These are phyloP conservation scores for Thyridium curvatum DNA, from an alignment of 2,329 filamentous ascomycete genomes.

Conservation along the genomic window DNA sequence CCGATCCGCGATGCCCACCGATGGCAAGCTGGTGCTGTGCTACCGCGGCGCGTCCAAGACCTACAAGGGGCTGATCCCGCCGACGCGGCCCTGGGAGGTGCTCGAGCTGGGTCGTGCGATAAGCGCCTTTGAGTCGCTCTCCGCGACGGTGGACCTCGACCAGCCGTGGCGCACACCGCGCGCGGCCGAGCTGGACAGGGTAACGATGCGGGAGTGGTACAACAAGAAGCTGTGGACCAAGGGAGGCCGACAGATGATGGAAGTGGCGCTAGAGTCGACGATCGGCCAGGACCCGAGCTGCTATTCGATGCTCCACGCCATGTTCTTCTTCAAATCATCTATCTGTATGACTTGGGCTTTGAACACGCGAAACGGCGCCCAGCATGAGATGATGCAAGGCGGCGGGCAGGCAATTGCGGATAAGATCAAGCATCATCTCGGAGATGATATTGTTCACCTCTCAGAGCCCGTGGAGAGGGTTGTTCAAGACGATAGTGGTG, in stretches of 20 bases:
- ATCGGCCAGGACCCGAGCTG: slow-evolving; percentile 5
- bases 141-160: slow-evolving; percentile 6
- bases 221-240: slow-evolving; percentile 3
- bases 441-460: no score
- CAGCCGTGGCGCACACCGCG: slow-evolving; percentile 6
- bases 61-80: slow-evolving; percentile 9
- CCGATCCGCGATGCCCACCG: background rate
- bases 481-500: no score
- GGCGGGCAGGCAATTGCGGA: slow-evolving; percentile 8
- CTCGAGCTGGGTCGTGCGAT: slow-evolving; percentile 5
- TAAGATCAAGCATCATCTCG: slow-evolving; percentile 4
- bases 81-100: slow-evolving; percentile 7
- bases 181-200: slow-evolving; percentile 6
- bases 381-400: slow-evolving; percentile 6
- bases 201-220: slow-evolving; percentile 5
- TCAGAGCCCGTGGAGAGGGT: no score
- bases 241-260: slow-evolving; percentile 3
- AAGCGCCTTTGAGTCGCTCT: slow-evolving; percentile 6
- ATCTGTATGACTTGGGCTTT: slow-evolving; percentile 3
- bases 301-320: slow-evolving; percentile 2
- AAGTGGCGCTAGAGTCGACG: slow-evolving; percentile 5
- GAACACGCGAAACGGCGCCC: slow-evolving; percentile 5
- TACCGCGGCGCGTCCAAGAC: slow-evolving; percentile 5
- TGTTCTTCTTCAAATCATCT: slow-evolving; percentile 7
- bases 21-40: slow-evolving; percentile 6